A percentile compares a stretch with the other conserved stretches of the same genome.
Evolutionary conservation across 2,329 filamentous ascomycete species (phyloP).

Genomic region (Verticillium longisporum): DNA sequence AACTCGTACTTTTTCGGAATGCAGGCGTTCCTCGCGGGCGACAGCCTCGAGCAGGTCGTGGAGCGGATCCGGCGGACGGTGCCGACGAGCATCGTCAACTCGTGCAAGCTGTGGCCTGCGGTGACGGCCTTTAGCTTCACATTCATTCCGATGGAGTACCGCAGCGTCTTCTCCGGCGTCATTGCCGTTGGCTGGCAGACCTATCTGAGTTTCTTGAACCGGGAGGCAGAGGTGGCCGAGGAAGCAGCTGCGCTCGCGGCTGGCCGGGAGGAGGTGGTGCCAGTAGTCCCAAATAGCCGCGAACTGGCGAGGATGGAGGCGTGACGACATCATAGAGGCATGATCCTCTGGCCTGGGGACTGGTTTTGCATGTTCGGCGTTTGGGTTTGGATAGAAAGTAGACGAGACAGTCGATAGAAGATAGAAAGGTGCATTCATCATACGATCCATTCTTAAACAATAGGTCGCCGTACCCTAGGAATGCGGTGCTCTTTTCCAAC

Average conservation of each 20-base stretch:
- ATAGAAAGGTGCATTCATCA: not conserved
- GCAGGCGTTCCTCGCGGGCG: conserved; percentile 69
- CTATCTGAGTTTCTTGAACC: conserved; percentile 76
- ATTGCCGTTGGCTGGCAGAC: conserved; percentile 90
- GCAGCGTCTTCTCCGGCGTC: conserved; percentile 71
- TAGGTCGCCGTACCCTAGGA: not conserved
- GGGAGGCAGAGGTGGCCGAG: conserved; percentile 53
- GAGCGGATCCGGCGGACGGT: conserved; percentile 70
- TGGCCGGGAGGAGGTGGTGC: conserved; percentile 3
- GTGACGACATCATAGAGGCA: not conserved
- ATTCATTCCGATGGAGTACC: conserved; percentile 72
- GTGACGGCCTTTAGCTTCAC: conserved; percentile 83
- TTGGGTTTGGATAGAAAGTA: not conserved
- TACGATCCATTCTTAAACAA: not conserved
- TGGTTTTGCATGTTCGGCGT: not conserved
- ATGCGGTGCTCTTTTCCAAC: not conserved
- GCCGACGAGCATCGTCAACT: conserved; percentile 69
- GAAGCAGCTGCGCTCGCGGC: conserved; percentile 4
- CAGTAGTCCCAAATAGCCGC: conserved; percentile 1
- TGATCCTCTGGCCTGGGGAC: not conserved
- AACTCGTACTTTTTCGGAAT: conserved; percentile 78
- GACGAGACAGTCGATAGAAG: not conserved
- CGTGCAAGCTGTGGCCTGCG: conserved; percentile 80
- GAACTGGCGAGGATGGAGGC: conserved; percentile 6
- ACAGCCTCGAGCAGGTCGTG: conserved; percentile 54